Conservation (phyloP, 805 yeast species). For the Candida succiphila region DNA sequence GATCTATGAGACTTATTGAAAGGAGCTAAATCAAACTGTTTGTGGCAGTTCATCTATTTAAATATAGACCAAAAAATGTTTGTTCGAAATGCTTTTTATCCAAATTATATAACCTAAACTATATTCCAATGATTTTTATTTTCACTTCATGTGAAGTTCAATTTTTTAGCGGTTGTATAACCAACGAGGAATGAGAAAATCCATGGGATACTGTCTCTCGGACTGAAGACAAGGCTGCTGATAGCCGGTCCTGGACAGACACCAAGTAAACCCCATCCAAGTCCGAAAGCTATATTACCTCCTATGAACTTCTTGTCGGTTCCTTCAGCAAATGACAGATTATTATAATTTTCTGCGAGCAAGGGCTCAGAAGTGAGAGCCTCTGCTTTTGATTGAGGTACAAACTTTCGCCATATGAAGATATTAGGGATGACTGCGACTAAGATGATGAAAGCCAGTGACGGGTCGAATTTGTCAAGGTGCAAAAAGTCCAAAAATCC, state of each 20-base stretch:
- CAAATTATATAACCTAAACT: too few relatives aligned
- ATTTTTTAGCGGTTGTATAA: slow-evolving; percentile 3
- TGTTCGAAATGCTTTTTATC: not conserved
- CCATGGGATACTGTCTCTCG: slow-evolving; percentile 19
- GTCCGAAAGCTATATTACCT: slow-evolving; percentile 36
- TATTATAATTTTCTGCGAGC: slow-evolving; percentile 12
- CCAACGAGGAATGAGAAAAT: slow-evolving; percentile 16
- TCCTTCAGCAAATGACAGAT: slow-evolving; percentile 15
- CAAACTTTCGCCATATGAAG: slow-evolving; percentile 21
- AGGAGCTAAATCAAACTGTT: too few relatives aligned
- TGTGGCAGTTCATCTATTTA: too few relatives aligned
- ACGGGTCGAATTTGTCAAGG: slow-evolving; percentile 34
- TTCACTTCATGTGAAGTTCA: too few relatives aligned
- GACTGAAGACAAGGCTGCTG: slow-evolving; percentile 17
- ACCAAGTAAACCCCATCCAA: slow-evolving; percentile 45
- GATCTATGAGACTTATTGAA: slow-evolving; percentile 51
- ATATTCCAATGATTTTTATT: too few relatives aligned
- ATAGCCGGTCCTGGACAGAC: slow-evolving; percentile 47
- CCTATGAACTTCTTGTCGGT: slow-evolving; percentile 22
- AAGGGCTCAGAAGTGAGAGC: slow-evolving; percentile 7
- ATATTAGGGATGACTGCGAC: slow-evolving; percentile 36
- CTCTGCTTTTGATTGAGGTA: slow-evolving; percentile 6
- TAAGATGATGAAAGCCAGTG: slow-evolving; percentile 31
- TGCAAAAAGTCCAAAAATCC: slow-evolving; percentile 33
- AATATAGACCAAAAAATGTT: not conserved